Evolutionary conservation across 345 rosid species (phyloP).

Genomic region (Aethionema arabicum): DNA sequence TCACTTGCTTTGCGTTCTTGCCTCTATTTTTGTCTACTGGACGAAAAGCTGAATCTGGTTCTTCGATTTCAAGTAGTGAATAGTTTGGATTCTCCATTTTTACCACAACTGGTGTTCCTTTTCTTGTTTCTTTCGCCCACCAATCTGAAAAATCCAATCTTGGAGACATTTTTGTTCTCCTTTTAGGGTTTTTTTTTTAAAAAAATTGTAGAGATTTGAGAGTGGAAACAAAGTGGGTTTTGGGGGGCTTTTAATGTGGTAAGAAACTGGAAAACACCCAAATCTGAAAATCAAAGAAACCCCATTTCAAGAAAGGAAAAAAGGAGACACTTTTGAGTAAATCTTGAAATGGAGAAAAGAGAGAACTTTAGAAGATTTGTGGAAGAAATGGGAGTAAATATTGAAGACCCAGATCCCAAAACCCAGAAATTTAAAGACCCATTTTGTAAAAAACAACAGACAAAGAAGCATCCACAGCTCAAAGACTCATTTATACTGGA

Average conservation of each 20-base stretch:
- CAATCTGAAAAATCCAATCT: slow-evolving; percentile 64
- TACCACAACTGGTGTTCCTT: slow-evolving; percentile 81
- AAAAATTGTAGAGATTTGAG: neutral
- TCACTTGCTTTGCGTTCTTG: slow-evolving; percentile 84
- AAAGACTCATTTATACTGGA: slow-evolving; percentile 39
- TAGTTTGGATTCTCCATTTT: slow-evolving; percentile 86
- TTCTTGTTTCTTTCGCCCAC: slow-evolving; percentile 65
- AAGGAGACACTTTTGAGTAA: slow-evolving; percentile 10
- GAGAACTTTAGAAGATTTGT: slow-evolving; percentile 20
- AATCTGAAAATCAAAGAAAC: slow-evolving; percentile 24
- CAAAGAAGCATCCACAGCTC: slow-evolving; percentile 42
- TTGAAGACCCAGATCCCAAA: slow-evolving; percentile 51
- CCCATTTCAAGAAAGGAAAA: slow-evolving; percentile 30
- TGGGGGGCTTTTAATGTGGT: slow-evolving; percentile 25
- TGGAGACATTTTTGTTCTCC: slow-evolving; percentile 54
- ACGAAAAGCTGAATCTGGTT: slow-evolving; percentile 83
- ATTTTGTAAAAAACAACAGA: slow-evolving; percentile 27
- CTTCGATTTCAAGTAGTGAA: slow-evolving; percentile 81
- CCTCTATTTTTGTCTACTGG: slow-evolving; percentile 81
- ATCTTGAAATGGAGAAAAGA: slow-evolving; percentile 26
- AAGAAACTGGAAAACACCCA: slow-evolving; percentile 21
- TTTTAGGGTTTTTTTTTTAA: neutral
- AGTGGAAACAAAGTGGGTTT: neutral
- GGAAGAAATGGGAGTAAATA: slow-evolving; percentile 5
- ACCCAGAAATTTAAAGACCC: slow-evolving; percentile 39